Percentiles rank a stretch among this genome's conserved stretches.
Evolutionary conservation across 352 stramenopile genomes (phyloP).

Genomic region (Phytopythium vexans): DNA sequence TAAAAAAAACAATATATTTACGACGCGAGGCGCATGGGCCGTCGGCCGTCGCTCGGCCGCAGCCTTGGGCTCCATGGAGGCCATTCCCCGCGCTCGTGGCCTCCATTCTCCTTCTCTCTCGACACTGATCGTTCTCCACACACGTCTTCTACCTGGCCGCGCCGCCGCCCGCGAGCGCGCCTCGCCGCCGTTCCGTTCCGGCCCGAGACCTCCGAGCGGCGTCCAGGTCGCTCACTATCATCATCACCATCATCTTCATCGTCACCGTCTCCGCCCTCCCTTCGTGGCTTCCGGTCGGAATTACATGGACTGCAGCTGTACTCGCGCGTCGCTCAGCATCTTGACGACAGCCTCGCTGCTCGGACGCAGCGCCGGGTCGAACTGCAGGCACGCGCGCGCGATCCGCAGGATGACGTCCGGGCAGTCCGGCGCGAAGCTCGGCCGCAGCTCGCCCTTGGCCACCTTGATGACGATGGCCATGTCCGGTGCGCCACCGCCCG

Average conservation of each 20-base stretch:
- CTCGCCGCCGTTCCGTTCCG: too few species aligned
- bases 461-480: constrained; percentile 88
- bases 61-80: too few species aligned
- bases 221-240: too few species aligned
- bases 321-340: constrained; percentile 76
- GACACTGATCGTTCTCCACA: too few species aligned
- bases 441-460: constrained; percentile 74
- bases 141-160: too few species aligned
- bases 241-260: background rate
- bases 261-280: background rate
- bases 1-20: too few species aligned
- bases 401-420: constrained; percentile 65
- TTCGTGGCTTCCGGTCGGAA: background rate
- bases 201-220: too few species aligned
- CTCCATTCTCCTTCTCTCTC: too few species aligned
- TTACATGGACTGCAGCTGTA: constrained; percentile 43
- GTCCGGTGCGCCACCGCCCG: constrained; percentile 50
- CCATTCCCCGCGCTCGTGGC: too few species aligned
- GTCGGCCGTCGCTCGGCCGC: too few species aligned
- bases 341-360: constrained; percentile 64
- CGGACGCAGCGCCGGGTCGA: constrained; percentile 77
- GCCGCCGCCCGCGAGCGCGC: too few species aligned
- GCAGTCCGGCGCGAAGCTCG: constrained; percentile 64
- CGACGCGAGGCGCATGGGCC: too few species aligned
- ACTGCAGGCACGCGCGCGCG: constrained; percentile 80